phyloP scores from a whole-genome alignment of 495 filamentous ascomycete species.

The Acidomyces sp. region DNA sequence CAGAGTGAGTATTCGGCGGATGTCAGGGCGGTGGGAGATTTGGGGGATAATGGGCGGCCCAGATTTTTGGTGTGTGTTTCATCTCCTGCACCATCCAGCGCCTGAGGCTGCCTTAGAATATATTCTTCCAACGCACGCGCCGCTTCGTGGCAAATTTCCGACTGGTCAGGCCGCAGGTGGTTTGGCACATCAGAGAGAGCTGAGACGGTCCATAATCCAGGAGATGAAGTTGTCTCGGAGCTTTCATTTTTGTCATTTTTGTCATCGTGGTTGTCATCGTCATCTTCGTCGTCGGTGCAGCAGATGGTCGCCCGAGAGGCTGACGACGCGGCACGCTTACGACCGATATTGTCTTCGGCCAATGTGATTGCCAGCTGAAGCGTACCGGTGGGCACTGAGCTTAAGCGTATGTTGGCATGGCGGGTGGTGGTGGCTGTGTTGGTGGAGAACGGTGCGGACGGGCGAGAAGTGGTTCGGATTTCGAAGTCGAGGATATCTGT shows the following conservation, averaged over 20 bases:
- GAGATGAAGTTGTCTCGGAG: no score
- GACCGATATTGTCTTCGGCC: slow-evolving; percentile 5
- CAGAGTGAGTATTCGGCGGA: neutral
- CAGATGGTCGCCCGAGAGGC: slow-evolving; percentile 8
- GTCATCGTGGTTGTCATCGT: neutral
- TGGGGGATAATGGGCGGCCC: neutral
- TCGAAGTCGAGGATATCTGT: slow-evolving; percentile 14
- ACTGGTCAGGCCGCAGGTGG: neutral
- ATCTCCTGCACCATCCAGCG: neutral
- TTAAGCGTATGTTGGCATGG: slow-evolving; percentile 11
- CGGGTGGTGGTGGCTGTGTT: no score
- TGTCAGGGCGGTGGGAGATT: neutral
- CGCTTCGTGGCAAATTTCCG: neutral
- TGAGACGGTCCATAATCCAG: no score
- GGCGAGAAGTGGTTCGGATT: slow-evolving; percentile 7
- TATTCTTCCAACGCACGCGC: neutral
- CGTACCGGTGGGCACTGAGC: slow-evolving; percentile 9
- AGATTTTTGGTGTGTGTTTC: neutral
- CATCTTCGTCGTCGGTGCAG: neutral
- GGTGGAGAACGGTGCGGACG: neutral
- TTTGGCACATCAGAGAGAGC: no score
- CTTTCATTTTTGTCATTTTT: no score
- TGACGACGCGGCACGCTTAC: slow-evolving; percentile 3
- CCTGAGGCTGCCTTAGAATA: neutral
- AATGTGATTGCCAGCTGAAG: slow-evolving; percentile 2